These are phyloP conservation scores for Hypholoma sublateritium DNA, from an alignment of 768 basidiomycete species.

Conservation along the genomic window DNA sequence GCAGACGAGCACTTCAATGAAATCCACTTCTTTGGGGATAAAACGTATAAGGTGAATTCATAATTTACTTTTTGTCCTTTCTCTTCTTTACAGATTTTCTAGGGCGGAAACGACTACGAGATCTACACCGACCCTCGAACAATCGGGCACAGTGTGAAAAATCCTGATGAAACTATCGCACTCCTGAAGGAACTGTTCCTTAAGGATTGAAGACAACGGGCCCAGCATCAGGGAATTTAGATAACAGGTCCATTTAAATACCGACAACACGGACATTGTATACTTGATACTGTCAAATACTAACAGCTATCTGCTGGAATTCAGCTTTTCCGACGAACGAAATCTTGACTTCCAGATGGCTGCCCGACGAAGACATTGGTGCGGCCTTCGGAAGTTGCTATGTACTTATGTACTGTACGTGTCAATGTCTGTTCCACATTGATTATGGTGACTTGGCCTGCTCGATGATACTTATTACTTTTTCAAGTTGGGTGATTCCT, in stretches of 20 bases:
- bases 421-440: no score
- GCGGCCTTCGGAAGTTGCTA: no score
- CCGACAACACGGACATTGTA: not conserved
- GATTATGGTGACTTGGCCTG: no score
- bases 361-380: no score
- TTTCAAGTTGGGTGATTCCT: no score
- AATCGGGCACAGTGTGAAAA: conserved; percentile 80
- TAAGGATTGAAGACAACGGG: conserved; percentile 11
- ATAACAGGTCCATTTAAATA: not conserved
- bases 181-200: conserved; percentile 72
- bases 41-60: conserved; percentile 61
- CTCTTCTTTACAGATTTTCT: not conserved
- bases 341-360: no score
- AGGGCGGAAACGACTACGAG: conserved; percentile 98
- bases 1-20: conserved; percentile 86
- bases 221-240: not conserved
- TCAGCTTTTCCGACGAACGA: no score
- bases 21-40: conserved; percentile 99
- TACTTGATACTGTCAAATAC: not conserved
- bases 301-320: no score
- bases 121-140: conserved; percentile 81
- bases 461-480: no score
- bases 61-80: not conserved
- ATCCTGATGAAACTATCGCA: conserved; percentile 73
- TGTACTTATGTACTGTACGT: no score